These are phyloP conservation scores for Kazachstania sp. DNA, from an alignment of 1,139 yeast genomes.

Conservation along the genomic window DNA sequence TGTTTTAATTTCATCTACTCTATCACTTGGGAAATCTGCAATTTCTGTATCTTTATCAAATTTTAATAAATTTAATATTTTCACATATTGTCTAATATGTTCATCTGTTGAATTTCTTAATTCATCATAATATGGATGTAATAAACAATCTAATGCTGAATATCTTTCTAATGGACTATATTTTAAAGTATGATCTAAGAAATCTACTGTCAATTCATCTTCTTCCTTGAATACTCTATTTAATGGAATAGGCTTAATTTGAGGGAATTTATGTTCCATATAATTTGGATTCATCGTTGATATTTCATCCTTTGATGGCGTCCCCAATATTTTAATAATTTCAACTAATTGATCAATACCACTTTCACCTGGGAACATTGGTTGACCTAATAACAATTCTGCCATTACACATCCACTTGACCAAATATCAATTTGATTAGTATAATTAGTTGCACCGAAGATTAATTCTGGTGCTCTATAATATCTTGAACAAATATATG, in stretches of 20 bases:
- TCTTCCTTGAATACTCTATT: conserved; percentile 65
- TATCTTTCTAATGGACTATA: conserved; percentile 30
- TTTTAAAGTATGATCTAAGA: conserved; percentile 25
- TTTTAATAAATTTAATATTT: conserved; percentile 19
- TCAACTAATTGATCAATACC: conserved; percentile 97
- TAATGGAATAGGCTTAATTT: conserved; percentile 88
- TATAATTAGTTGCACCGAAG: conserved; percentile 84
- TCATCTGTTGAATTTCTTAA: conserved; percentile 18
- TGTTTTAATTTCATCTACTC: conserved; percentile 12
- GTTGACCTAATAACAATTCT: conserved; percentile 88
- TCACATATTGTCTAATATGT: conserved; percentile 17
- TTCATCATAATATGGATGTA: conserved; percentile 29
- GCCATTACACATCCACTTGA: conserved; percentile 98
- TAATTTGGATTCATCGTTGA: conserved; percentile 94
- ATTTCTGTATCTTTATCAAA: conserved; percentile 26
- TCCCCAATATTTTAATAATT: conserved; percentile 89
- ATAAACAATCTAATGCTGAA: conserved; percentile 29
- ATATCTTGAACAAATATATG: conserved; percentile 92
- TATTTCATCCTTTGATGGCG: conserved; percentile 90
- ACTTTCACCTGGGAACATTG: conserved; percentile 93
- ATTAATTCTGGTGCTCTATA: conserved; percentile 92
- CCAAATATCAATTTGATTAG: conserved; percentile 98
- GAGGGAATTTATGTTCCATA: conserved; percentile 96
- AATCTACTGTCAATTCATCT: conserved; percentile 28
- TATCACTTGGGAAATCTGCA: conserved; percentile 21